phyloP scores from a whole-genome alignment of 148 eudicot species.

The Arctostaphylos glauca region DNA sequence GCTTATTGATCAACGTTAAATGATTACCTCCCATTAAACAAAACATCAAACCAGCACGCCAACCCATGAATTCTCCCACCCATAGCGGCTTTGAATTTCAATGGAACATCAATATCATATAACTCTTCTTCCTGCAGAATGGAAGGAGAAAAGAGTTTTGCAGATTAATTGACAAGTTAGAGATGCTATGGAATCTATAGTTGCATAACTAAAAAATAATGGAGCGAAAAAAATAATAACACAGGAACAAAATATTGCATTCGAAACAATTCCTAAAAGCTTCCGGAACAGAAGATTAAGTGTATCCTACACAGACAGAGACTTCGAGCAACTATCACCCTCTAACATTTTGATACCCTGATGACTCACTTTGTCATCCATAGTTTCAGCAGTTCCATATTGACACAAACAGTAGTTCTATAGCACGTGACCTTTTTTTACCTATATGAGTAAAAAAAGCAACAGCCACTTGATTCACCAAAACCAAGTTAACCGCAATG shows the following conservation, averaged over 20 bases:
- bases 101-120: conserved; percentile 85
- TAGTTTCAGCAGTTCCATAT: neutral
- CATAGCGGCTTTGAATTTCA: conserved; percentile 70
- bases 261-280: neutral
- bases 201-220: neutral
- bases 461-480: neutral
- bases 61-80: conserved; percentile 93
- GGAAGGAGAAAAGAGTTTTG: conserved; percentile 8
- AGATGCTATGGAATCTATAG: neutral
- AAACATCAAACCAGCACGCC: conserved; percentile 99
- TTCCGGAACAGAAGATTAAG: neutral
- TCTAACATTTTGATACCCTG: neutral
- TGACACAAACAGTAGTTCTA: neutral
- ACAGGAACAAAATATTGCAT: neutral
- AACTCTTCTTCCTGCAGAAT: conserved; percentile 85
- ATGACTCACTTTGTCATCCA: neutral
- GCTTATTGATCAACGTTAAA: neutral
- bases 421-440: neutral
- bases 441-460: neutral
- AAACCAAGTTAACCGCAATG: neutral
- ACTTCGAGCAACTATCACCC: neutral
- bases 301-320: neutral
- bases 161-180: neutral
- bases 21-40: conserved; percentile 89
- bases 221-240: neutral